Percentiles rank a stretch among this genome's conserved stretches.
These are phyloP conservation scores for Candida schatavii DNA, from an alignment of 805 yeast species.

Conservation along the genomic window DNA sequence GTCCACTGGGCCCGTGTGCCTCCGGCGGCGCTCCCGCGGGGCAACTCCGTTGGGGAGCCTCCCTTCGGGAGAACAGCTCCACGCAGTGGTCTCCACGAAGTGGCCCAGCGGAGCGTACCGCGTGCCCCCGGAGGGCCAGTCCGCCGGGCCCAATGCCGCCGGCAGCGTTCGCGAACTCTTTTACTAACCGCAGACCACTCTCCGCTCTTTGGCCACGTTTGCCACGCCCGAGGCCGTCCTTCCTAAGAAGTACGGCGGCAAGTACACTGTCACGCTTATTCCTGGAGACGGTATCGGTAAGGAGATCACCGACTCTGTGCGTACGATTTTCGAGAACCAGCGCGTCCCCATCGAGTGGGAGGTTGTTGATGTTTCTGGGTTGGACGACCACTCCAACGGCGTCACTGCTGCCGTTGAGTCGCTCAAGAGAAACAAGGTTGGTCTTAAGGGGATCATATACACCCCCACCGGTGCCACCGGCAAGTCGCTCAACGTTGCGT, in stretches of 20 bases:
- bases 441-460: conserved; percentile 92
- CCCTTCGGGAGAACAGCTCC: too few relatives aligned
- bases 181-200: conserved; percentile 33
- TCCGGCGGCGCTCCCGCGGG: too few relatives aligned
- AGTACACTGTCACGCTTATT: conserved; percentile 87
- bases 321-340: conserved; percentile 82
- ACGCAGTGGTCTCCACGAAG: too few relatives aligned
- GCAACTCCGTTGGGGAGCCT: too few relatives aligned
- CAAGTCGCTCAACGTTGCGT: conserved; percentile 90
- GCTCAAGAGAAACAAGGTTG: conserved; percentile 92
- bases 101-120: too few relatives aligned
- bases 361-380: conserved; percentile 44
- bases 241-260: conserved; percentile 93
- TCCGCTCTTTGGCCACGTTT: conserved; percentile 52
- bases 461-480: conserved; percentile 79
- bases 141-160: too few relatives aligned
- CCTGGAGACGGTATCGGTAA: conserved; percentile 99
- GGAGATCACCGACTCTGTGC: conserved; percentile 92
- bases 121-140: too few relatives aligned
- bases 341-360: conserved; percentile 95
- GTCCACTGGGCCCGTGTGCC: too few relatives aligned
- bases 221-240: conserved; percentile 61
- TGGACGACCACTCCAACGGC: conserved; percentile 59
- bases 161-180: background rate
- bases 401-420: conserved; percentile 86